Evolutionary conservation across 2,329 filamentous ascomycete genomes (phyloP), one percentile per base, ranked within the genome.

Genomic region (Neophaeococcomyces aloes): DNA sequence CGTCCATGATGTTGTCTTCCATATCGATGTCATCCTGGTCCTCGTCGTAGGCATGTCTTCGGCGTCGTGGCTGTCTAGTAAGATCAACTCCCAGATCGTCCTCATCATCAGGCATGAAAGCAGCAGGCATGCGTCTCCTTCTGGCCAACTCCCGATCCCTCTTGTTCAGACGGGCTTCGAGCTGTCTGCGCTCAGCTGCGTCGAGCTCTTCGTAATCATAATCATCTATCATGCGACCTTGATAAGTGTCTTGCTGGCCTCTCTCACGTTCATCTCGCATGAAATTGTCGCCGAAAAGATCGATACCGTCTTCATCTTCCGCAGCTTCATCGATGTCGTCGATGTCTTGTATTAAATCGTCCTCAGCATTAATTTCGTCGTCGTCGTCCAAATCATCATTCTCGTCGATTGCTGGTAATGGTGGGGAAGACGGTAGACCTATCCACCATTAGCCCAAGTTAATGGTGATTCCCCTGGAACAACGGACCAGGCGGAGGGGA

Each of bases 1-100:
- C 89, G 51, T 93, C 85, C 84, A 96, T 89, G 51, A 94, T 87
- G 58, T 95, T 86, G 37, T 83, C 85, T 46, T 81, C 85, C 79
- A 94, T 87, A 49, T 88, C 83, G 56, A 80, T 72, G 53, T 94
- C 88, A 53, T 95, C 88, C 10, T 82, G 80, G 31, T 94, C 87
- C 64, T 98, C 93, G 52, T 98, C 91, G 59, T 96, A 98, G 55
- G 83, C 78, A 64, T 91, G 85, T 54, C 91, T 79, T 41, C 86
- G 80, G 53, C 89, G 79, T 43, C 88, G 80, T 17, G 85, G 86
- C 62, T 94, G 87, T 19, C 81, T 79, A 17, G 86, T 86, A 17
- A 96, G 72, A 59, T 96, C 88, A 49, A 88, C 72, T 45, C 91
- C 78, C 38, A 78, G 83, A 52, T 91, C 87, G 3, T 91, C 86